Conservation (phyloP, 1,284 basidiomycete species). For the Trametes pubescens region DNA sequence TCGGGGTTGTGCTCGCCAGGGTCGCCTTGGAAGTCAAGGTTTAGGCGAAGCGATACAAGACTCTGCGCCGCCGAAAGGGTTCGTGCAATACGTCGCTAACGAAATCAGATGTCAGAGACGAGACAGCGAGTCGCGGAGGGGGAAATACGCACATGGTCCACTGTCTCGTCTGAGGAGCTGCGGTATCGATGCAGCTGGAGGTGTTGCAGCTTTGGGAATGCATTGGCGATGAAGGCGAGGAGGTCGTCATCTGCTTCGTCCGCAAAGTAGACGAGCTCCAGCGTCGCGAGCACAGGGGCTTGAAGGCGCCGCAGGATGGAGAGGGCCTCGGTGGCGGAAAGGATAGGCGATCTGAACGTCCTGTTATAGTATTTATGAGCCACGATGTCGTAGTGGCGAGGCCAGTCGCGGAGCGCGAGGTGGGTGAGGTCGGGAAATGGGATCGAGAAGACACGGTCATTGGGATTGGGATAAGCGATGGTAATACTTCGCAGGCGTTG, state of each 20-base stretch:
- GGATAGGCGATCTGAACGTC: neutral
- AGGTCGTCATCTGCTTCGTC: constrained; percentile 7
- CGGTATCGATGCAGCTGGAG: constrained; percentile 15
- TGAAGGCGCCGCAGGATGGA: neutral
- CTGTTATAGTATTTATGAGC: neutral
- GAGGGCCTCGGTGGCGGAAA: constrained; percentile 1
- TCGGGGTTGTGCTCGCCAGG: neutral
- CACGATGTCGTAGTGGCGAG: constrained; percentile 11
- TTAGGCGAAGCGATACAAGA: neutral
- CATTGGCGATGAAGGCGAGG: neutral
- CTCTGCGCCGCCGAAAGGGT: neutral
- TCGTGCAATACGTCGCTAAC: neutral
- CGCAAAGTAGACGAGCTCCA: constrained; percentile 27
- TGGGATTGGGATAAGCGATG: neutral
- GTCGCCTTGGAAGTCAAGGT: neutral
- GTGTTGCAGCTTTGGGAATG: neutral
- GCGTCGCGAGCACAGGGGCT: neutral
- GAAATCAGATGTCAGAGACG: neutral
- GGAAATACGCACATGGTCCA: too few species aligned
- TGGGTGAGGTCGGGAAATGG: neutral
- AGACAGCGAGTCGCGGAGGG: too few species aligned
- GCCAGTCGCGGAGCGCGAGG: constrained; percentile 16
- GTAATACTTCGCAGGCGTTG: neutral
- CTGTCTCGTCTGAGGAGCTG: neutral
- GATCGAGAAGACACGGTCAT: constrained; percentile 1